Base-by-base conservation (phyloP, 208 protist species). In the Blechomonas ayalai region DNA sequence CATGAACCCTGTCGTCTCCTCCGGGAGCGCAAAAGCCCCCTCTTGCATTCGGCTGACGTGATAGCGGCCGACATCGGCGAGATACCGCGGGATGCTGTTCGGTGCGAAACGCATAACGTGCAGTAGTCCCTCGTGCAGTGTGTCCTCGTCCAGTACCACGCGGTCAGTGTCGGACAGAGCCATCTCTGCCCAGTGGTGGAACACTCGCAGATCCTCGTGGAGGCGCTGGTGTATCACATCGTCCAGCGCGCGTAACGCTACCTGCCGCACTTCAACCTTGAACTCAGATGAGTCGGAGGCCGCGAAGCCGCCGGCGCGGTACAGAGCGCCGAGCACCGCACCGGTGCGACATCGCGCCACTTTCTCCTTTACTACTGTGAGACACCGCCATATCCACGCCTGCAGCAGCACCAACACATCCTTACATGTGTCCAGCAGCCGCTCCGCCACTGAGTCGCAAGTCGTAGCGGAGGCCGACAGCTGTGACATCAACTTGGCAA, bases 161-260 rank as follows among this genome's bases (percentile, higher is more conserved):
- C 79, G 69, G 6, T 36, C 54, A 23, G 42, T 19, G 64, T 92
- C 79, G 28, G 73, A 80, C 4, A 71, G 61, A 32, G 87, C 64
- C 43, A 85, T 61, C 37, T 77, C 59, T 6, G 76, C 69, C 75
- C 74, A 92, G 55, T 78, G 89, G 9, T 46, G 35, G 36, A 86
- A 92, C 32, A 92, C 49, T 36, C 35, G 33, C 3, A 85, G 59
- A 28, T 84, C 78, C 41, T 92, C 78, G 51, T 92, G 59, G 24
- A 86, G 43, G 39, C 86, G 74, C 28, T 57, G 28, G 15, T 59
- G 34, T 9, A 92, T 41, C n/a, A 67, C 67, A 8, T 66, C 44
- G 42, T 60, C 32, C 37, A 91, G 61, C 6, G 58, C 60, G 24
- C 40, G 35, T 28, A 82, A 58, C 3, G 60, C 55, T 3, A 67